Conservation (phyloP, 163 green algal genomes). For the Chloroidium sp. region DNA sequence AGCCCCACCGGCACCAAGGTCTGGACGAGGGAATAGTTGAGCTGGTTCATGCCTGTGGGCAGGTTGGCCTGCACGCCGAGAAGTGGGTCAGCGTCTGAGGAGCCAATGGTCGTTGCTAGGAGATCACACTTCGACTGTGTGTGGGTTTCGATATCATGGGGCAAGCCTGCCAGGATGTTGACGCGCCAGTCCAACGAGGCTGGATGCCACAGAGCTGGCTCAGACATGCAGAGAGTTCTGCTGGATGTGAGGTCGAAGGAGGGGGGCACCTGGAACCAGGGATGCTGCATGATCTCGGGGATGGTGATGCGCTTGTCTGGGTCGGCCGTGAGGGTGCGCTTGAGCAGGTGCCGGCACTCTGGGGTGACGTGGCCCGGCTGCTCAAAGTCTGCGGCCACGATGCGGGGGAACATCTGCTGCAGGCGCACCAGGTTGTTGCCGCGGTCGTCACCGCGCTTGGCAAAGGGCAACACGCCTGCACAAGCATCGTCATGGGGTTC, state of each 20-base stretch:
- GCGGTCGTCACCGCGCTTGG: slow-evolving; percentile 34
- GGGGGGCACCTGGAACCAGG: slow-evolving; percentile 22
- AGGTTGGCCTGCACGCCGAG: slow-evolving; percentile 8
- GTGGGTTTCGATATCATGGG: neutral
- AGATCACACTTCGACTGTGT: neutral
- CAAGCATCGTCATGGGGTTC: neutral
- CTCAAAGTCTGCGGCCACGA: slow-evolving; percentile 67
- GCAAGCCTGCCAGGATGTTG: neutral
- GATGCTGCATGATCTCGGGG: slow-evolving; percentile 44
- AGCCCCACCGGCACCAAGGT: slow-evolving; percentile 13
- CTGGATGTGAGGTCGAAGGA: neutral
- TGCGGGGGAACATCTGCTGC: slow-evolving; percentile 76
- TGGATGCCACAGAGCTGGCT: neutral
- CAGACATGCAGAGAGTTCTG: neutral
- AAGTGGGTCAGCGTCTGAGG: neutral
- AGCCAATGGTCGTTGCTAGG: neutral
- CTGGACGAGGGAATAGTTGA: slow-evolving; percentile 21
- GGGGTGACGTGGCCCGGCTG: slow-evolving; percentile 51
- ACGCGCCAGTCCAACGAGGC: neutral
- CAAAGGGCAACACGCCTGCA: slow-evolving; percentile 83
- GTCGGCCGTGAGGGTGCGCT: slow-evolving; percentile 73
- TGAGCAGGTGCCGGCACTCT: slow-evolving; percentile 56
- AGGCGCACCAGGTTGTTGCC: slow-evolving; percentile 29
- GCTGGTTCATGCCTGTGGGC: slow-evolving; percentile 8
- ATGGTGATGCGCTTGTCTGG: slow-evolving; percentile 66